A percentile compares a stretch with the other conserved stretches of the same genome.
These are phyloP conservation scores for Cutaneotrichosporon dermatis DNA, from an alignment of 1,284 basidiomycete genomes.

Conservation along the genomic window DNA sequence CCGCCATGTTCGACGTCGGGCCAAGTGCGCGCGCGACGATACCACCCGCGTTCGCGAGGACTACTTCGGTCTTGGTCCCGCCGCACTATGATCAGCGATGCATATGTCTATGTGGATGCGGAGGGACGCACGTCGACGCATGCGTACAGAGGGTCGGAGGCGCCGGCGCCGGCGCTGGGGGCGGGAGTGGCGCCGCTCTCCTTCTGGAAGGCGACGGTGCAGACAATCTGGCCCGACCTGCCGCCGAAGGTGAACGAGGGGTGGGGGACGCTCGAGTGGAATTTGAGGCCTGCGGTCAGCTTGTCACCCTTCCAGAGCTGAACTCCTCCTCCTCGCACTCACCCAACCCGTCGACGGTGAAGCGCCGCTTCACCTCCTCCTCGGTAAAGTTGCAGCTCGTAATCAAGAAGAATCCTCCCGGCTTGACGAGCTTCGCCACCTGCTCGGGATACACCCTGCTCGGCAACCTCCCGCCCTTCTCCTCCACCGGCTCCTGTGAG, in stretches of 20 bases:
- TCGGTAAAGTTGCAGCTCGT: conserved; percentile 51
- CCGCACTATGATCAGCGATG: conserved; percentile 24
- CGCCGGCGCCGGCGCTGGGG: not conserved
- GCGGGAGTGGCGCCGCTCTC: not conserved
- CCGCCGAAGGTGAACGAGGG: conserved; percentile 48
- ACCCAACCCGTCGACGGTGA: conserved; percentile 35
- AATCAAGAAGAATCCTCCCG: conserved; percentile 47
- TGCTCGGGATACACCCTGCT: conserved; percentile 45
- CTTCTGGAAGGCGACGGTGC: conserved; percentile 48
- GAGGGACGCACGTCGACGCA: conserved; percentile 31
- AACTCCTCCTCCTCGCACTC: conserved; percentile 8
- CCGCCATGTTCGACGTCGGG: conserved; percentile 36
- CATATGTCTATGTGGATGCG: not conserved
- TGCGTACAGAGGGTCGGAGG: conserved; percentile 15
- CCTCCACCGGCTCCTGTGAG: conserved; percentile 31
- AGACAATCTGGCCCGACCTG: conserved; percentile 43
- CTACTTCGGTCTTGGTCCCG: conserved; percentile 36
- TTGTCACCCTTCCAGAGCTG: too few relatives aligned
- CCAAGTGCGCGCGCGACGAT: conserved; percentile 24
- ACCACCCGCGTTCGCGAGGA: conserved; percentile 18
- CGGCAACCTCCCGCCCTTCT: conserved; percentile 34
- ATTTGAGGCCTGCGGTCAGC: not conserved
- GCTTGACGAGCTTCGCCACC: conserved; percentile 37
- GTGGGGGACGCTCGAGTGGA: conserved; percentile 43
- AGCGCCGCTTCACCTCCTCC: conserved; percentile 45